Evolutionary conservation across 2,329 filamentous ascomycete genomes (phyloP).

Genomic region (Alternaria conjuncta): DNA sequence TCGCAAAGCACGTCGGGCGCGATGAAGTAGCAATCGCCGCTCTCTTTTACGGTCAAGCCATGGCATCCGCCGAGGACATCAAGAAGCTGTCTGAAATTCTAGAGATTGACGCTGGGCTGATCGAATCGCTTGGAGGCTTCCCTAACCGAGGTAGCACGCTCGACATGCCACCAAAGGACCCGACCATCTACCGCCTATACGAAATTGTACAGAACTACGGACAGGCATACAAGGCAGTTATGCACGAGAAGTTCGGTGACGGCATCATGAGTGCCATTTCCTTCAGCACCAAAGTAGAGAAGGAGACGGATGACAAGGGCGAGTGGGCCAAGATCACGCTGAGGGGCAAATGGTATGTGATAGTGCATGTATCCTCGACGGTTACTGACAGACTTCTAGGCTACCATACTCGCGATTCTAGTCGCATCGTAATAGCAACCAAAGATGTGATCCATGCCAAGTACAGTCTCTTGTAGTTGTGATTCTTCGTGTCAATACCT

Average conservation of each 20-base stretch:
- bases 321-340: constrained; percentile 86
- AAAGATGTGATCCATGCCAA: not conserved
- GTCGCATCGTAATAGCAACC: not conserved
- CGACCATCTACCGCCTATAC: constrained; percentile 87
- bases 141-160: constrained; percentile 81
- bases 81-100: constrained; percentile 71
- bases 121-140: constrained; percentile 71
- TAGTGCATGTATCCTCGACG: not conserved
- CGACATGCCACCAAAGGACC: constrained; percentile 84
- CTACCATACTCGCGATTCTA: constrained; percentile 58
- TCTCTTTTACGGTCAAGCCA: constrained; percentile 87
- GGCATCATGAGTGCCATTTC: constrained; percentile 97
- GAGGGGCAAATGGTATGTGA: constrained; percentile 77
- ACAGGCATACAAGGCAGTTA: constrained; percentile 90
- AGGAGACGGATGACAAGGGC: constrained; percentile 86
- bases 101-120: constrained; percentile 61
- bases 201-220: constrained; percentile 98
- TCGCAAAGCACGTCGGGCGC: constrained; percentile 75
- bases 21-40: constrained; percentile 86
- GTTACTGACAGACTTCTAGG: constrained; percentile 42
- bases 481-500: not conserved
- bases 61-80: constrained; percentile 73
- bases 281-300: constrained; percentile 90
- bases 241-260: constrained; percentile 83
- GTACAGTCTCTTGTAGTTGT: not conserved